Percentiles rank a stretch among this genome's conserved stretches.
phyloP scores from a whole-genome alignment of 1,139 yeast genomes.

The Candida labiduridarum region DNA sequence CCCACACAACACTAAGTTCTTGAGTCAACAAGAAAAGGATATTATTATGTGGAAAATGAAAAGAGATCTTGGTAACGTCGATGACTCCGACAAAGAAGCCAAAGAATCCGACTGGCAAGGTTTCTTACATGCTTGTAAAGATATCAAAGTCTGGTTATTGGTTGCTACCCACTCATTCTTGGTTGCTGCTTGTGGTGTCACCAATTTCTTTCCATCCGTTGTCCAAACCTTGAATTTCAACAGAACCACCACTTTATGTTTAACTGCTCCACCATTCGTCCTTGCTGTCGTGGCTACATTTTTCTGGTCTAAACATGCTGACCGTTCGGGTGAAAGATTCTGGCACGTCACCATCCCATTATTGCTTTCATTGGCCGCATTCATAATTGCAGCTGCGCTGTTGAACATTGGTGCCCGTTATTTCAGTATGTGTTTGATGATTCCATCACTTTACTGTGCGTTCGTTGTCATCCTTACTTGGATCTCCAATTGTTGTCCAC shows the following conservation, averaged over 20 bases:
- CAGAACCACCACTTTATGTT: slow-evolving; percentile 51
- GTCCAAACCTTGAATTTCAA: slow-evolving; percentile 55
- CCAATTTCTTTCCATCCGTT: slow-evolving; percentile 64
- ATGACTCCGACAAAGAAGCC: slow-evolving; percentile 40
- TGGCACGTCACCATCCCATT: slow-evolving; percentile 54
- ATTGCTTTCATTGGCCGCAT: slow-evolving; percentile 45
- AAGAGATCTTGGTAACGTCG: slow-evolving; percentile 39
- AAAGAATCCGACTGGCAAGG: slow-evolving; percentile 39
- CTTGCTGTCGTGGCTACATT: slow-evolving; percentile 56
- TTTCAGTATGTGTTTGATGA: slow-evolving; percentile 64
- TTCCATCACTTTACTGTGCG: slow-evolving; percentile 58
- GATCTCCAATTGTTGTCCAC: slow-evolving; percentile 54
- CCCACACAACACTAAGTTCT: slow-evolving; percentile 57
- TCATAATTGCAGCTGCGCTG: slow-evolving; percentile 57
- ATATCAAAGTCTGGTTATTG: slow-evolving; percentile 49
- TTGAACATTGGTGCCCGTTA: slow-evolving; percentile 60
- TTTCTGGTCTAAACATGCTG: slow-evolving; percentile 60
- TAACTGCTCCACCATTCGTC: slow-evolving; percentile 64
- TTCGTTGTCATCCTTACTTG: slow-evolving; percentile 58
- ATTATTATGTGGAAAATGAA: slow-evolving; percentile 49
- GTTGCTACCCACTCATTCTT: slow-evolving; percentile 50
- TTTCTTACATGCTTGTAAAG: slow-evolving; percentile 42
- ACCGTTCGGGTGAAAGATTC: slow-evolving; percentile 57
- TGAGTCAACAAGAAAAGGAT: slow-evolving; percentile 50
- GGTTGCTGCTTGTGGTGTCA: slow-evolving; percentile 61